phyloP scores from a whole-genome alignment of 129 eudicot species.

The Artemisia annua region DNA sequence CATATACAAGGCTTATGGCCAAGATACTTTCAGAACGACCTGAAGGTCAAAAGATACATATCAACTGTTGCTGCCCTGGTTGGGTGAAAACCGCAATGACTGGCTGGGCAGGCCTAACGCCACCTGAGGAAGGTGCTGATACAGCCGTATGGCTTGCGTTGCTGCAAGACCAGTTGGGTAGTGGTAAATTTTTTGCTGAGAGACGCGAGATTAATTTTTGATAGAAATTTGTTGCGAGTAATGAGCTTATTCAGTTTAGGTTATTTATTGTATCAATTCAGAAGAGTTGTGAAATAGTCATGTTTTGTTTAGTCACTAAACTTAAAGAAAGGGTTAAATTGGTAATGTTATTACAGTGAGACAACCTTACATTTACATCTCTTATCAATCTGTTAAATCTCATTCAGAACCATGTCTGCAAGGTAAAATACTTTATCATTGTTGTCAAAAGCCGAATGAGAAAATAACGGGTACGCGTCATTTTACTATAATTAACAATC shows the following conservation, averaged over 20 bases:
- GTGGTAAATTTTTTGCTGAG: constrained; percentile 88
- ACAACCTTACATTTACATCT: no score
- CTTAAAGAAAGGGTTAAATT: no score
- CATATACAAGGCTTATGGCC: constrained; percentile 68
- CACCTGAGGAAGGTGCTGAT: constrained; percentile 90
- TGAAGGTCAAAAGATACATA: constrained; percentile 57
- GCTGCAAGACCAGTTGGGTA: constrained; percentile 49
- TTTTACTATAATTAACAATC: no score
- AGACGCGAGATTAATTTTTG: constrained; percentile 82
- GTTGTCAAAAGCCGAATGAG: no score
- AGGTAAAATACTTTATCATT: no score
- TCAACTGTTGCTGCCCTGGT: constrained; percentile 91
- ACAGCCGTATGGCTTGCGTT: constrained; percentile 93
- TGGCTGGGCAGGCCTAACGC: constrained; percentile 66
- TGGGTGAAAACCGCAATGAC: constrained; percentile 99
- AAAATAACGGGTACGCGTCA: no score
- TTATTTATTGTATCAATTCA: no score
- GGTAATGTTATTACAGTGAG: no score
- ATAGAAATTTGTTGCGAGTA: neutral
- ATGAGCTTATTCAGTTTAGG: neutral
- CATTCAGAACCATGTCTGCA: no score
- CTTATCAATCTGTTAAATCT: no score
- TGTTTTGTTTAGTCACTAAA: no score
- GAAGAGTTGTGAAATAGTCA: no score
- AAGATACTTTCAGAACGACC: constrained; percentile 47